Evolutionary conservation across 129 eudicot genomes (phyloP).

Genomic region (Chrysanthemum lavandulifolium): DNA sequence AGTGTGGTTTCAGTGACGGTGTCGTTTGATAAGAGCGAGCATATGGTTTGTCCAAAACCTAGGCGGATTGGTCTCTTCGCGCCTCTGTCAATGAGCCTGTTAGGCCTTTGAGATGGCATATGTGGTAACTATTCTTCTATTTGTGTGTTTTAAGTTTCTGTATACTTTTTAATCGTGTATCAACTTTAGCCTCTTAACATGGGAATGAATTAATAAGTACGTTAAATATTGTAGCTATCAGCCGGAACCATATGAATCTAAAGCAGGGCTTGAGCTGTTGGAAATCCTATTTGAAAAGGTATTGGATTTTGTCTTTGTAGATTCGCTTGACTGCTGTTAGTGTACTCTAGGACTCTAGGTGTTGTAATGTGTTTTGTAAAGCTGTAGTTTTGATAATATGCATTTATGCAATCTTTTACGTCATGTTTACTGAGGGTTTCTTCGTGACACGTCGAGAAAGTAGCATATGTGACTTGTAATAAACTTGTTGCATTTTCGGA

Average conservation of each 20-base stretch:
- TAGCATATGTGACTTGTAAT: not conserved
- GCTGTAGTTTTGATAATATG: not conserved
- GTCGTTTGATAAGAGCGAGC: slow-evolving; percentile 32
- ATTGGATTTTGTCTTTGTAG: not conserved
- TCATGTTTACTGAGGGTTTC: no score
- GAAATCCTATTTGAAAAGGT: slow-evolving; percentile 81
- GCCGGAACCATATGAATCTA: slow-evolving; percentile 65
- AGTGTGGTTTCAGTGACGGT: slow-evolving; percentile 39
- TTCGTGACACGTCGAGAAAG: not conserved
- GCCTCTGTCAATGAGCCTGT: slow-evolving; percentile 36
- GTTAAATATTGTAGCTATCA: slow-evolving; percentile 48
- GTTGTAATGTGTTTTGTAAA: not conserved
- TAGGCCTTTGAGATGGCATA: slow-evolving; percentile 59
- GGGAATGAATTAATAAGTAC: not conserved
- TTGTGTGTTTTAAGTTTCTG: not conserved
- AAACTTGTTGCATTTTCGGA: not conserved
- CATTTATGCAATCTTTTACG: not conserved
- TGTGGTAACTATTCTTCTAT: slow-evolving; percentile 38
- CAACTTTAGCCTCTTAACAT: not conserved
- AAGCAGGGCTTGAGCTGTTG: slow-evolving; percentile 75
- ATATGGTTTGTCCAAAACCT: slow-evolving; percentile 84
- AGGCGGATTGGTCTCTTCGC: slow-evolving; percentile 49
- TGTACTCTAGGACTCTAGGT: no score
- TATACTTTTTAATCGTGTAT: not conserved
- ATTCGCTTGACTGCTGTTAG: not conserved